Percentiles rank a stretch among this genome's conserved stretches.
phyloP scores from a whole-genome alignment of 2,329 filamentous ascomycete species.

The Fusarium nelsonii region DNA sequence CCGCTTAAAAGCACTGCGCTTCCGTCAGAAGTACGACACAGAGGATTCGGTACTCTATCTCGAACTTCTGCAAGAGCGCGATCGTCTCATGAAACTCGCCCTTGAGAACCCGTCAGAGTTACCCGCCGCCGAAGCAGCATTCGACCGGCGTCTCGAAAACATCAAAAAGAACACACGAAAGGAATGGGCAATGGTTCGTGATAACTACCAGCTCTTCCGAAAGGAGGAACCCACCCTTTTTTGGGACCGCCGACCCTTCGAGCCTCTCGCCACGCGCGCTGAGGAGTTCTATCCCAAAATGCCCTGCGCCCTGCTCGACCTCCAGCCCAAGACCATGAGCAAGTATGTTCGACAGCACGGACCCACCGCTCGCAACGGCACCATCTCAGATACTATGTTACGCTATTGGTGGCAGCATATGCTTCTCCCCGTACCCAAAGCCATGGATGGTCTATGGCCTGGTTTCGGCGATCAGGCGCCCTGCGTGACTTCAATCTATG shows the following conservation, averaged over 20 bases:
- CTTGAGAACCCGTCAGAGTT: constrained; percentile 43
- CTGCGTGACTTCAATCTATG: constrained; percentile 62
- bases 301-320: constrained; percentile 71
- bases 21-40: constrained; percentile 45
- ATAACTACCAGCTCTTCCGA: constrained; percentile 66
- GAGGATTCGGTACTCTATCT: constrained; percentile 45
- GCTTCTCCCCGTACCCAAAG: constrained; percentile 58
- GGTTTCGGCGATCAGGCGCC: constrained; percentile 68
- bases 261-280: constrained; percentile 71
- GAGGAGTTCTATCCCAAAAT: constrained; percentile 76
- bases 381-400: constrained; percentile 65
- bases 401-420: constrained; percentile 58
- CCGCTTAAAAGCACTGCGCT: constrained; percentile 49
- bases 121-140: constrained; percentile 50
- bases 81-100: constrained; percentile 44
- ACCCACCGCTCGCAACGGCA: constrained; percentile 57
- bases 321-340: constrained; percentile 70
- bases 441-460: constrained; percentile 67
- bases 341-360: constrained; percentile 63
- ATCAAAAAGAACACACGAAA: constrained; percentile 51
- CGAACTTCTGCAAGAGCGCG: constrained; percentile 52
- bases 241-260: constrained; percentile 78
- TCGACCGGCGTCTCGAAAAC: constrained; percentile 51
- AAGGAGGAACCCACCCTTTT: constrained; percentile 65
- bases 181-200: constrained; percentile 58